A percentile compares a stretch with the other conserved stretches of the same genome.
Evolutionary conservation across 2,329 filamentous ascomycete species (phyloP).

Genomic region (Penicillium brasilianum): DNA sequence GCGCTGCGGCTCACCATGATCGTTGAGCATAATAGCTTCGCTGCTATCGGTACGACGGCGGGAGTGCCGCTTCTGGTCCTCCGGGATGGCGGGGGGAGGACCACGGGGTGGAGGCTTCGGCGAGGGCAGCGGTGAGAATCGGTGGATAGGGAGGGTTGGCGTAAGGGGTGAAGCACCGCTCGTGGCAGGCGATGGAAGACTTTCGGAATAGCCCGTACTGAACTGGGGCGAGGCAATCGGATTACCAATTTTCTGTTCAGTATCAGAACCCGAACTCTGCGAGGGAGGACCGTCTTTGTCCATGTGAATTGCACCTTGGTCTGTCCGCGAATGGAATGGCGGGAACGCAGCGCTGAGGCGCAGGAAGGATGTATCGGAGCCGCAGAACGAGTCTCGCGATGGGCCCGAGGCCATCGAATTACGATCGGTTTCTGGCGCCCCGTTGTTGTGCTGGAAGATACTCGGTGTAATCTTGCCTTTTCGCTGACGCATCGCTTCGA

Average conservation of each 20-base stretch:
- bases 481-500: slow-evolving; percentile 57
- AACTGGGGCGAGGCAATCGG: slow-evolving; percentile 38
- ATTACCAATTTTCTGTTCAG: slow-evolving; percentile 42
- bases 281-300: slow-evolving; percentile 36
- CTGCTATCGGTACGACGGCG: slow-evolving; percentile 50
- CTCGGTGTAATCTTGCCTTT: slow-evolving; percentile 54
- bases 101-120: slow-evolving; percentile 40
- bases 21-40: slow-evolving; percentile 53
- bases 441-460: slow-evolving; percentile 36
- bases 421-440: slow-evolving; percentile 31
- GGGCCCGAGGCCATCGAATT: slow-evolving; percentile 39
- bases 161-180: slow-evolving; percentile 47
- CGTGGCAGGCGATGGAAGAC: slow-evolving; percentile 44
- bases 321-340: slow-evolving; percentile 29
- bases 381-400: slow-evolving; percentile 42
- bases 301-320: slow-evolving; percentile 36
- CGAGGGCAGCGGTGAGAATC: slow-evolving; percentile 43
- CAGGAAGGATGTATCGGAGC: slow-evolving; percentile 47
- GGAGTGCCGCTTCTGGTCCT: slow-evolving; percentile 43
- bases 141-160: slow-evolving; percentile 46
- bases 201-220: slow-evolving; percentile 46
- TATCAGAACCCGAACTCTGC: slow-evolving; percentile 40
- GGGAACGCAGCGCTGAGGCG: slow-evolving; percentile 44
- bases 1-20: slow-evolving; percentile 58
- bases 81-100: slow-evolving; percentile 40